Base-by-base conservation (phyloP, 129 eudicot genomes). In the Pseudognaphalium luteoalbum region DNA sequence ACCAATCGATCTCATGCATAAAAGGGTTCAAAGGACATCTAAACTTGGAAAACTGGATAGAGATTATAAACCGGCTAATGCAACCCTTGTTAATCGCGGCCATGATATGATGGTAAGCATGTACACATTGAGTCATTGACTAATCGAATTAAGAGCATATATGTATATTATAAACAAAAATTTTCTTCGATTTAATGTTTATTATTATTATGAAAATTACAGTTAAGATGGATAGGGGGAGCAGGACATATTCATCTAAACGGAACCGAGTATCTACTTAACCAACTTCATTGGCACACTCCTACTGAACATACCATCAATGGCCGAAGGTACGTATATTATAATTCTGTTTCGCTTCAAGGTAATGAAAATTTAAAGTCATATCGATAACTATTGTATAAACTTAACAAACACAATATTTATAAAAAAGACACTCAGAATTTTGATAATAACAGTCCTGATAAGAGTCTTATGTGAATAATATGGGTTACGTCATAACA, bases 261-360 rank as follows among this genome's bases (percentile, higher is more conserved):
- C 41, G 94, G 85, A 47, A 86, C 77, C 16, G 66, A 57, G 33
- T 88, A 77, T 70, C 54, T 66, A 14, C 85, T 88, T 42, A 77
- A 71, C 21, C 90, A 83, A 57, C 68, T 70, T 19, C 94, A 88
- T 70, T 86, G 90, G 91, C 91, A 88, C 75, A 79, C 90, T 6
- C 91, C 94, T 70, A 81, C 86, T 14, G 91, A 88, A 80, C 94
- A 88, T 66, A 72, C 85, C 28, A 33, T 88, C 76, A 86, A 88
- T 16, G 94, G 94, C 59, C 78, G 73, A 69, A 86, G 90, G 94
- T 86, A 81, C n/a, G 4, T 7, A 68, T 25, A 25, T 7, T n/a
- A 5, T 25, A 3, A 20, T 29, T 10, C 5, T 11, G 8, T 59
- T 37, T 10, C 16, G 2, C 54, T 35, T 54, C 1, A 4, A 17